These are phyloP conservation scores for Santalum album DNA, from an alignment of 164 flowering plant genomes.

Conservation along the genomic window DNA sequence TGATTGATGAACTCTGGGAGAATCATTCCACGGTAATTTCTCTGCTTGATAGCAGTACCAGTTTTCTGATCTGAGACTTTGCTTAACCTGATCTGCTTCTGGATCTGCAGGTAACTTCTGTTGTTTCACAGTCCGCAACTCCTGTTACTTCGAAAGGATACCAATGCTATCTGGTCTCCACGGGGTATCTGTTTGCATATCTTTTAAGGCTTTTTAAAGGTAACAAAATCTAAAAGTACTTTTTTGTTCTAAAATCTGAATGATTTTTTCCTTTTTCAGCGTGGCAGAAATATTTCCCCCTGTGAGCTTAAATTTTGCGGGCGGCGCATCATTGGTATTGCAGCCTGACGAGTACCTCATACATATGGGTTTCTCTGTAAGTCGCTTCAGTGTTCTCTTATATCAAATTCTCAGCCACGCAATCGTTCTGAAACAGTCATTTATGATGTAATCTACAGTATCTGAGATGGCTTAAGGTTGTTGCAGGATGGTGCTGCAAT, in stretches of 20 bases:
- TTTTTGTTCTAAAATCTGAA: too few species aligned
- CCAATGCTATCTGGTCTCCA: not conserved
- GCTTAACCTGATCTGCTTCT: too few species aligned
- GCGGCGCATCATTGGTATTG: constrained; percentile 1
- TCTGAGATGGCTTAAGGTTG: not conserved
- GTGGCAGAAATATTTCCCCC: not conserved
- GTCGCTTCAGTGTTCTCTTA: not conserved
- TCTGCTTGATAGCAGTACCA: too few species aligned
- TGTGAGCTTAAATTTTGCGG: not conserved
- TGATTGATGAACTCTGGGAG: too few species aligned
- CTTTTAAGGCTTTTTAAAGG: too few species aligned
- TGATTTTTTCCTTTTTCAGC: too few species aligned
- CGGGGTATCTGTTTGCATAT: too few species aligned
- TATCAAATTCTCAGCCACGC: not conserved
- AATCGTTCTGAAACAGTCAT: not conserved
- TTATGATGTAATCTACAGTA: not conserved
- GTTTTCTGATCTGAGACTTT: too few species aligned
- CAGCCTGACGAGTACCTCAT: constrained; percentile 1
- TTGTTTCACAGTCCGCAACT: not conserved
- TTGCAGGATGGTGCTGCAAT: constrained; percentile 1
- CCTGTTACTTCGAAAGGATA: not conserved
- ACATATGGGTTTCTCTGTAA: not conserved
- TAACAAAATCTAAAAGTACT: too few species aligned
- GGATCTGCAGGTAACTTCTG: not conserved
- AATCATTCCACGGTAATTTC: too few species aligned